A percentile compares a stretch with the other conserved stretches of the same genome.
Conservation (phyloP, 2,329 filamentous ascomycete species). For the Penicillium sp. region DNA sequence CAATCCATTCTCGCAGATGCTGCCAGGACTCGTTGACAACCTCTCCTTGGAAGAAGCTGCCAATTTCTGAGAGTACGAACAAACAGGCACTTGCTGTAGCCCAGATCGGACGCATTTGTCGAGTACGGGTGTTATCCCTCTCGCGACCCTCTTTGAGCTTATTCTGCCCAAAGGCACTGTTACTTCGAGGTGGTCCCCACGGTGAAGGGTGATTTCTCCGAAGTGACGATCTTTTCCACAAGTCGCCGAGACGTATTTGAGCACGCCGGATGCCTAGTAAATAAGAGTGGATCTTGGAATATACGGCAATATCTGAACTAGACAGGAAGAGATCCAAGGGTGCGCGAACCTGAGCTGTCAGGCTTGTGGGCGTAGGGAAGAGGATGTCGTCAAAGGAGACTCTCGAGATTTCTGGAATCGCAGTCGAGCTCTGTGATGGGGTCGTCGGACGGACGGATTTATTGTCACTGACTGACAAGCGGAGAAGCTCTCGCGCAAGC, state of each 20-base stretch:
- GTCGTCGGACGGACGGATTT: constrained; percentile 37
- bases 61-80: constrained; percentile 86
- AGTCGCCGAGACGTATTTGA: constrained; percentile 77
- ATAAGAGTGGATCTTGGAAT: constrained; percentile 85
- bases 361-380: constrained; percentile 72
- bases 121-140: constrained; percentile 65
- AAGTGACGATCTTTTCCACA: constrained; percentile 84
- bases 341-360: constrained; percentile 74
- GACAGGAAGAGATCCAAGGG: constrained; percentile 88
- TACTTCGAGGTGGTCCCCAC: constrained; percentile 65
- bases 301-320: constrained; percentile 72
- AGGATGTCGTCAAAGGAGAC: constrained; percentile 74
- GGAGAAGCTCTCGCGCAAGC: constrained; percentile 75
- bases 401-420: constrained; percentile 45
- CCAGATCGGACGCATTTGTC: constrained; percentile 81
- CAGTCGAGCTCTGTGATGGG: constrained; percentile 26
- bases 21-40: constrained; percentile 81
- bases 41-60: constrained; percentile 87
- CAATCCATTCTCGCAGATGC: constrained; percentile 76
- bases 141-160: constrained; percentile 65
- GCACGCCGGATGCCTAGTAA: constrained; percentile 82
- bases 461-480: constrained; percentile 57
- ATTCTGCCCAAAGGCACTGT: constrained; percentile 61
- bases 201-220: constrained; percentile 77
- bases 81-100: constrained; percentile 84